Conservation (phyloP, 2,329 filamentous ascomycete genomes). For the Pestalotiopsis fici region DNA sequence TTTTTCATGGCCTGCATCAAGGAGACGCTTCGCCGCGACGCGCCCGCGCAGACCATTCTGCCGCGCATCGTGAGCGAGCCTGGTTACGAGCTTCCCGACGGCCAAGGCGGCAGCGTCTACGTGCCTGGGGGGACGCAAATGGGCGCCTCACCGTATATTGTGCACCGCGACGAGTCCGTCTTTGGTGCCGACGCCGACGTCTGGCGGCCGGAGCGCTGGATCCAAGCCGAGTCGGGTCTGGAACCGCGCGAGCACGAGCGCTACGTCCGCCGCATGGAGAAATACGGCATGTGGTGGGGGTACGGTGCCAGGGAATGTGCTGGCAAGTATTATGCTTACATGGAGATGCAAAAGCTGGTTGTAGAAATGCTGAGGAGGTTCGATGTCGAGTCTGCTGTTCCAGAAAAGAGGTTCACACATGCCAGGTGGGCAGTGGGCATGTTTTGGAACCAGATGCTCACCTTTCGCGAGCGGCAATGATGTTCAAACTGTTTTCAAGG, state of each 20-base stretch:
- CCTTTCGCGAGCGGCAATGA: conserved; percentile 6
- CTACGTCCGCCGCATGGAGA: background rate
- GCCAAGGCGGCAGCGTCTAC: background rate
- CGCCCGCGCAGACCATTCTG: conserved; percentile 10
- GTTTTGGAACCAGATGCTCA: conserved; percentile 4
- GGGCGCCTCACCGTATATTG: conserved; percentile 10
- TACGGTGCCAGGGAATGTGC: background rate
- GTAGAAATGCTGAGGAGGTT: conserved; percentile 8
- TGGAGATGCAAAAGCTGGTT: conserved; percentile 11
- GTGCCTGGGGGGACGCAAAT: conserved; percentile 4
- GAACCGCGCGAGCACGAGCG: conserved; percentile 2
- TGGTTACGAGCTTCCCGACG: conserved; percentile 1
- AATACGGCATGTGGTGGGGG: background rate
- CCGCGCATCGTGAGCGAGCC: conserved; percentile 7
- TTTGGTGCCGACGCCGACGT: conserved; percentile 7
- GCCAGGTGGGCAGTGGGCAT: conserved; percentile 7
- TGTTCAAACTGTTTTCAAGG: too few relatives aligned
- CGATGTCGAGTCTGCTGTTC: background rate
- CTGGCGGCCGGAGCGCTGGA: conserved; percentile 6
- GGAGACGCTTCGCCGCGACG: conserved; percentile 7
- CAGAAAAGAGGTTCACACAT: background rate
- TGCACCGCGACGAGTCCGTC: conserved; percentile 6
- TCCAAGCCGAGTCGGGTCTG: conserved; percentile 4
- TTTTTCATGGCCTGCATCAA: conserved; percentile 4
- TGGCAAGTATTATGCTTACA: background rate